phyloP scores from a whole-genome alignment of 441 rosid genomes.

The Erysimum cheiri region DNA sequence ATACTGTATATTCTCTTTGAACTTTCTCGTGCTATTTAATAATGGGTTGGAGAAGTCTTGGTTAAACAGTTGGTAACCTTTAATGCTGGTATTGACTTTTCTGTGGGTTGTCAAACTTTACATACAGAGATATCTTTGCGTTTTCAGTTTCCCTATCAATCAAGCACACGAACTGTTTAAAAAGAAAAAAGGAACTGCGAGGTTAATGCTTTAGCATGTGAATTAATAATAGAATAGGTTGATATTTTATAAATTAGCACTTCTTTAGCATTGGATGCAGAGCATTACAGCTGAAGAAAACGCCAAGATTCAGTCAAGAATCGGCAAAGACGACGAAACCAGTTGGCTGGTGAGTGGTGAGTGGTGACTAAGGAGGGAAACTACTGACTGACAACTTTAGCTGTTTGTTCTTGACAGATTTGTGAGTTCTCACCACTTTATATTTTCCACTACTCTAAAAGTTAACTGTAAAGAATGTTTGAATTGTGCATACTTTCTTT shows the following conservation, averaged over 20 bases:
- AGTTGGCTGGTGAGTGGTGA: not conserved
- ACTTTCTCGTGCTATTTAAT: not conserved
- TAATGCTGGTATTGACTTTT: no score
- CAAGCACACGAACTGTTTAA: not conserved
- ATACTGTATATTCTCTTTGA: not conserved
- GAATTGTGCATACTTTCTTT: not conserved
- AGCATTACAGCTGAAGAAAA: no score
- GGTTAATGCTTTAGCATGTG: no score
- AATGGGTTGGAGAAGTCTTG: not conserved
- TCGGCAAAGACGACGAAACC: not conserved
- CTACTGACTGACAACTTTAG: not conserved
- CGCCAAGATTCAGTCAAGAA: not conserved
- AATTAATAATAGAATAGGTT: no score
- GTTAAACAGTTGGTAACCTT: not conserved
- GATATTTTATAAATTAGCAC: no score
- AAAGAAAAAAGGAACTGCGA: no score
- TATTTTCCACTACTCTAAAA: not conserved
- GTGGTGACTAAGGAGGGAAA: not conserved
- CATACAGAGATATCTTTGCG: not conserved
- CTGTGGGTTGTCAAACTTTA: not conserved
- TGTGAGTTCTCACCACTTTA: not conserved
- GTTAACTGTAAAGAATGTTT: not conserved
- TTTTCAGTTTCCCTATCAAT: not conserved
- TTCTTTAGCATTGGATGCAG: conserved; percentile 25
- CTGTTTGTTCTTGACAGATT: not conserved